Evolutionary conservation across 139 green algal species (phyloP).

Genomic region (Pleodorina starrii): DNA sequence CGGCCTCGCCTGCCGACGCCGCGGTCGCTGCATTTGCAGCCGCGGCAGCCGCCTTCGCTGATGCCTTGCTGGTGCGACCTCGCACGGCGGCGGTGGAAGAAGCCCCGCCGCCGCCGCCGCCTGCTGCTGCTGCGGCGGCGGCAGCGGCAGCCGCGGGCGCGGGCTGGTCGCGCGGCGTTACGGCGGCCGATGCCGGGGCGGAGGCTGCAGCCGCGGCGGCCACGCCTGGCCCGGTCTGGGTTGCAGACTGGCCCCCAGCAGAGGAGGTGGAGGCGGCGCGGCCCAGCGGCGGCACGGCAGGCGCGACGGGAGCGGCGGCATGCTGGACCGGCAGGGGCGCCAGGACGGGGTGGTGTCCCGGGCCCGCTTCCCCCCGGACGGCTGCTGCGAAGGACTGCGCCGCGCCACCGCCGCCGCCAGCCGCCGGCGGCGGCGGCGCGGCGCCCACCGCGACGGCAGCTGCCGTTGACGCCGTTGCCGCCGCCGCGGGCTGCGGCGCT

Average conservation of each 20-base stretch:
- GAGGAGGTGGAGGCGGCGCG: not conserved
- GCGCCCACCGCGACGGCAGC: not conserved
- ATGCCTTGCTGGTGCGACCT: not conserved
- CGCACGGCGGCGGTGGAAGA: not conserved
- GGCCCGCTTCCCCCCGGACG: not conserved
- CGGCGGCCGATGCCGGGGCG: not conserved
- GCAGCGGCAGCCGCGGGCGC: not conserved
- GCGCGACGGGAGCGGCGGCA: no score
- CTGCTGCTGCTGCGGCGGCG: not conserved
- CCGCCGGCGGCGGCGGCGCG: not conserved
- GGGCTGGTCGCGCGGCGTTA: not conserved
- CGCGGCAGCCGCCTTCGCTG: not conserved
- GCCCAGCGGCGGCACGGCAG: no score
- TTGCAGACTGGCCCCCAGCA: no score
- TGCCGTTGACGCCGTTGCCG: not conserved
- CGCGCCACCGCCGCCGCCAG: not conserved
- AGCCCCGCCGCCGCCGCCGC: no score
- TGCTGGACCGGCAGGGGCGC: not conserved
- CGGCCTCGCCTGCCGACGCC: not conserved
- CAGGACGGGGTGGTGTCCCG: not conserved
- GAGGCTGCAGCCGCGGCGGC: not conserved
- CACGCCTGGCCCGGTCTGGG: no score
- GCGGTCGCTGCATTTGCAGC: not conserved
- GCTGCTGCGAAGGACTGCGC: conserved; percentile 32
- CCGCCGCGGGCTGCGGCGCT: no score